Percentiles rank a stretch among this genome's conserved stretches.
Conservation (phyloP, 1,284 basidiomycete species). For the Microbotryomycetes sp. region DNA sequence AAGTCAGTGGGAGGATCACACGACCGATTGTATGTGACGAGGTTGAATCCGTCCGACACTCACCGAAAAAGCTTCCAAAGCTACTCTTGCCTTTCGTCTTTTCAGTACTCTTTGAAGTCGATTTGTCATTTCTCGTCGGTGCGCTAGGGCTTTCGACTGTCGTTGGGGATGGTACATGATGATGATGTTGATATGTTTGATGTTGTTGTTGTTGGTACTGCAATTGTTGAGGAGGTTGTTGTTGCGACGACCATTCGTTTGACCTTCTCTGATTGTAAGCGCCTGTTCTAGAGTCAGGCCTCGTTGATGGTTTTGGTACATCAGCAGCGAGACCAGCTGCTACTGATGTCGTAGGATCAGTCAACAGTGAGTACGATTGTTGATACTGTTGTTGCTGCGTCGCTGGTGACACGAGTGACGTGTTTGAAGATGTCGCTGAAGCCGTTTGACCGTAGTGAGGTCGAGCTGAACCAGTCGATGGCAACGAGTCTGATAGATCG, state of each 20-base stretch:
- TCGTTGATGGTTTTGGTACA: neutral
- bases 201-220: neutral
- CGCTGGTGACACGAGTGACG: conserved; percentile 4
- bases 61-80: conserved; percentile 28
- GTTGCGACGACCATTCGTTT: neutral
- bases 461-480: neutral
- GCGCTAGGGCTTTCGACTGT: neutral
- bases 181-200: too few relatives aligned
- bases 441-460: neutral
- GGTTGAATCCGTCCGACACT: neutral
- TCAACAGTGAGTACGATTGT: conserved; percentile 17
- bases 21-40: too few relatives aligned
- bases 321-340: conserved; percentile 17
- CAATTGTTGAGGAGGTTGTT: neutral
- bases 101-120: conserved; percentile 9
- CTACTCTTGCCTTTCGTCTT: conserved; percentile 26
- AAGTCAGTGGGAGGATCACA: neutral
- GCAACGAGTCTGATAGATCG: conserved; percentile 12
- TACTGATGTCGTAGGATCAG: conserved; percentile 25
- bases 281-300: neutral
- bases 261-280: neutral
- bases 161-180: neutral
- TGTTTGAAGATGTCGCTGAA: conserved; percentile 15
- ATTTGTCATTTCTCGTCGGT: neutral
- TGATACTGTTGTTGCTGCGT: neutral